Base-by-base conservation (phyloP, 2,329 filamentous ascomycete species). In the Coniosporium tulheliwenetii region DNA sequence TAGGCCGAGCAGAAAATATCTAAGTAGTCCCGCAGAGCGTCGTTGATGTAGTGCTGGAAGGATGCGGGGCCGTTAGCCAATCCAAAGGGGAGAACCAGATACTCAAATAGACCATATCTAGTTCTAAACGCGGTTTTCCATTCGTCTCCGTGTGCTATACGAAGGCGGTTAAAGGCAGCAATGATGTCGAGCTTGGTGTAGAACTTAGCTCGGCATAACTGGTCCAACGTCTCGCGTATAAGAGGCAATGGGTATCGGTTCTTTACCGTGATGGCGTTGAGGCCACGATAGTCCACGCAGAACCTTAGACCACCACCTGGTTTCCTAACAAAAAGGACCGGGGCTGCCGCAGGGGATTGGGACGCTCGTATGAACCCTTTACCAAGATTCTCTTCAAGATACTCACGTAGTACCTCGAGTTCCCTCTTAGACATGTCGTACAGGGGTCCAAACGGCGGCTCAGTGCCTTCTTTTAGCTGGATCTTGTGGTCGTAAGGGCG, bases 41-140 rank as follows among this genome's bases (percentile, higher is more conserved):
- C n/a, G n/a, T n/a, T n/a, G n/a, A n/a, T n/a, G n/a, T n/a, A n/a
- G n/a, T n/a, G n/a, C n/a, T n/a, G n/a, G n/a, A n/a, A 47, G 1
- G 38, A 35, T 10, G 39, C 16, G 14, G 33, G 39, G 2, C 38
- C 29, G 33, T 45, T 44, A 5, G 36, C 40, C 8, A 45, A 36
- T 13, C 41, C 36, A 46, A 58, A 57, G 8, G 38, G 45, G 44
- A 57, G 53, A 8, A 65, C 50, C 32, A 52, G 36, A 33, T 52
- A 64, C 44, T 65, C 40, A 43, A 47, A 64, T 4, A 48, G 43
- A 33, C 54, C 47, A 43, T 54, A 62, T 19, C 49, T 39, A 1
- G 48, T 61, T 13, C 41, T 16, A 41, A 63, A 65, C 0, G 49
- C 49, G 8, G 37, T 38, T 16, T 38, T 38, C 37, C 26, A 38